Base-by-base conservation (phyloP, 805 yeast species). In the Yarrowia hollandica region DNA sequence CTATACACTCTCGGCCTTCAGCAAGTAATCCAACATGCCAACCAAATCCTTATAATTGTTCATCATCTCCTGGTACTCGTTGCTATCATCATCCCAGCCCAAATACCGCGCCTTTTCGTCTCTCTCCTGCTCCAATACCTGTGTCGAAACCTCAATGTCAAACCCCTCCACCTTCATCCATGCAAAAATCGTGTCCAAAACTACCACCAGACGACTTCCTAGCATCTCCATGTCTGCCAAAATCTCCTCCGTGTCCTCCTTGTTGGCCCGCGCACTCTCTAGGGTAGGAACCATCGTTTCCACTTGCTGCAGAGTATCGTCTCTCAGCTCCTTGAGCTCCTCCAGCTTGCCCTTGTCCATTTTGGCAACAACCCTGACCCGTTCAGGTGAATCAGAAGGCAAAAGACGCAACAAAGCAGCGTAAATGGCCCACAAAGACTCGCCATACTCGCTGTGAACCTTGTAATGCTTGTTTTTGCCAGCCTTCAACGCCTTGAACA, bases 131-230 rank as follows among this genome's bases (percentile, higher is more conserved):
- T 31, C 10, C 11, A 46, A 38, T 7, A 46, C 30, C 18, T n/a
- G 15, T 11, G 19, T 46, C 9, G 30, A 26, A 10, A 46, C 54
- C 54, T 46, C 28, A 8, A 46, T 12, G 15, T 19, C 52, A 16
- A 2, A 5, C 1, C 54, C 55, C 39, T 52, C 58, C 18, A 25
- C 44, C 23, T 25, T 52, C 26, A 52, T 23, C 58, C 58, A 52
- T 19, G 58, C 58, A 18, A 52, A 35, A 10, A 52, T 52, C 25
- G 34, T 35, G n/a, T 52, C 58, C 44, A 52, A n/a, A 16, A 28
- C 35, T 14, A 52, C 34, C 44, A 35, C 44, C 18, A 35, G 44
- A 2, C 19, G 11, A 8, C 44, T 35, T 14, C 58, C 58, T 3
- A 28, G 44, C 34, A 25, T 35, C 26, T 35, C 34, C 44, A 52